Evolutionary conservation across 768 basidiomycete species (phyloP), one percentile per base, ranked within the genome.

Genomic region (Suillus sp.): DNA sequence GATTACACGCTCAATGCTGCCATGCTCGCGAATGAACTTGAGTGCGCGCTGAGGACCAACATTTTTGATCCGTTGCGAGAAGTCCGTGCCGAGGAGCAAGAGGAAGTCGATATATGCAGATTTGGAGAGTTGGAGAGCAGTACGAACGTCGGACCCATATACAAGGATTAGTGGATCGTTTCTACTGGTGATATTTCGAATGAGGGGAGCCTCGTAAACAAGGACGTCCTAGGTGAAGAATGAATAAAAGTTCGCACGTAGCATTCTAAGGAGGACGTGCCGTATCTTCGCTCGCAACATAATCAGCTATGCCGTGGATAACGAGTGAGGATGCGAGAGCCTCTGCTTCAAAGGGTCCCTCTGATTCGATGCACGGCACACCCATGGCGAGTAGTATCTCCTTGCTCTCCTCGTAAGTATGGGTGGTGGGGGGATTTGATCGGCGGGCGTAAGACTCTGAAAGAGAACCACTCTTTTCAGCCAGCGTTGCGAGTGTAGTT

Each of bases 211-310:
- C 67, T 86, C 91, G 74, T 93, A 94, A 2, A 91, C 79, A 45
- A 95, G 78, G 16, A 94, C 92, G 68, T 95, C 93, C 90, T 92
- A 67, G 7, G 34, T 20, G 45, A 63, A 56, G 37, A 57, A 59
- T 38, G 50, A 59, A 38, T 61, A 16, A 64, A 54, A 30, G 59
- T 64, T 65, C 34, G 65, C 7, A 53, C 38, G 55, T 69, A 18
- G 34, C 42, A 20, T 51, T 38, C 51, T 27, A 18, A n/a, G 61
- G n/a, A 30, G 37, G 22, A 63, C 82, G 40, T 71, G 91, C 90
- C 27, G 92, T 92, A 73, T 97, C 95, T 77, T 97, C 95, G 66
- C 91, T 96, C 4, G 86, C 92, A 22, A 96, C 95, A 70, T 85
- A 95, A 75, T 97, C 94, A 0, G 92, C 95, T 51, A 81, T 70